Conservation (phyloP, 768 basidiomycete genomes). For the Calocybe gangraenosa region DNA sequence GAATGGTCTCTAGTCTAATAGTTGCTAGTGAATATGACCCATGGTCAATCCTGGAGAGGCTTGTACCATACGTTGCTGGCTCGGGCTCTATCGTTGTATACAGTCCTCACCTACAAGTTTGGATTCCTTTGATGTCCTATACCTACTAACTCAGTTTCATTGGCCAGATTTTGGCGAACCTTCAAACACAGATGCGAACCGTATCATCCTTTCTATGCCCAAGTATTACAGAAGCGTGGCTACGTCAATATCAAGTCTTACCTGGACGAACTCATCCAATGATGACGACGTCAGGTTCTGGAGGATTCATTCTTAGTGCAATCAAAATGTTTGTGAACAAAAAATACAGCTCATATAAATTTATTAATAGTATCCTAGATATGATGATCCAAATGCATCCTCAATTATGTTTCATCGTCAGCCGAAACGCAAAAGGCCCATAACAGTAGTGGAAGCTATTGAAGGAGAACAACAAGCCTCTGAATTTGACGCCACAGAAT, state of each 20-base stretch:
- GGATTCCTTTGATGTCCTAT: background rate
- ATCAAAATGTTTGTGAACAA: conserved; percentile 68
- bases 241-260: conserved; percentile 90
- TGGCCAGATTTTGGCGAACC: conserved; percentile 65
- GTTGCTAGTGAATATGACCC: conserved; percentile 85
- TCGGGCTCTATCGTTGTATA: conserved; percentile 87
- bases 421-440: conserved; percentile 32
- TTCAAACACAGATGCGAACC: conserved; percentile 67
- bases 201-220: conserved; percentile 70
- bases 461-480: background rate
- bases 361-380: conserved; percentile 30
- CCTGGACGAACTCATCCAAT: conserved; percentile 95
- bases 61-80: conserved; percentile 77
- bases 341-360: background rate
- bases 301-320: conserved; percentile 81
- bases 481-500: conserved; percentile 1
- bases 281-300: conserved; percentile 87
- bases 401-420: conserved; percentile 47
- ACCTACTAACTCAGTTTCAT: conserved; percentile 1
- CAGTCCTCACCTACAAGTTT: conserved; percentile 74
- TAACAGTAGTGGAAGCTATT: conserved; percentile 14
- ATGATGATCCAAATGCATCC: conserved; percentile 61
- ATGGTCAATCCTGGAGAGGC: conserved; percentile 67
- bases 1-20: conserved; percentile 50
- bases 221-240: conserved; percentile 80